A percentile compares a stretch with the other conserved stretches of the same genome.
Evolutionary conservation across 73 alveolate genomes (phyloP).

Genomic region (Tetrahymena thermophila): DNA sequence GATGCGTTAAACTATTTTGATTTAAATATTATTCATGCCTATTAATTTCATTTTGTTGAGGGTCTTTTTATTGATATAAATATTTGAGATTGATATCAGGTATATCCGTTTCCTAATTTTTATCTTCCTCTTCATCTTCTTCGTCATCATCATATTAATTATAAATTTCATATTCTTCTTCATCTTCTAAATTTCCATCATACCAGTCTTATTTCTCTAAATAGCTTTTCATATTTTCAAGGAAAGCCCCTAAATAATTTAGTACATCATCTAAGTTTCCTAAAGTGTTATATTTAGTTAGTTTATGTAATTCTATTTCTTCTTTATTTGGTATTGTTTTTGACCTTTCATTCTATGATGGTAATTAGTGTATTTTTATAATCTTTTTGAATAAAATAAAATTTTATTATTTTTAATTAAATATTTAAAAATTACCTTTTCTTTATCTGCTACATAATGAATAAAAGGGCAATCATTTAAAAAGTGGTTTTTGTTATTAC

Average conservation of each 20-base stretch:
- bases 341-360: background rate
- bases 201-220: background rate
- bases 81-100: background rate
- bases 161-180: background rate
- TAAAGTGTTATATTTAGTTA: background rate
- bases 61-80: background rate
- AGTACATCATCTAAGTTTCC: background rate
- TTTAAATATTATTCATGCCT: background rate
- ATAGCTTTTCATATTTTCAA: background rate
- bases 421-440: background rate
- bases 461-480: slow-evolving; percentile 28
- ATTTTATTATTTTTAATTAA: background rate
- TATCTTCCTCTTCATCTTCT: background rate
- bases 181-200: background rate
- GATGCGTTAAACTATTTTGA: background rate
- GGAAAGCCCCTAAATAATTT: background rate
- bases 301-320: background rate
- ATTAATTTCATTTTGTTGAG: background rate
- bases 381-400: background rate
- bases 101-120: background rate
- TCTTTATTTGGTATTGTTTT: background rate
- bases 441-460: slow-evolving; percentile 11
- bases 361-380: background rate
- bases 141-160: background rate
- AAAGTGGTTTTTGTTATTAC: slow-evolving; percentile 4